Base-by-base conservation (phyloP, 352 stramenopile species). In the Blastocystis sp. region DNA sequence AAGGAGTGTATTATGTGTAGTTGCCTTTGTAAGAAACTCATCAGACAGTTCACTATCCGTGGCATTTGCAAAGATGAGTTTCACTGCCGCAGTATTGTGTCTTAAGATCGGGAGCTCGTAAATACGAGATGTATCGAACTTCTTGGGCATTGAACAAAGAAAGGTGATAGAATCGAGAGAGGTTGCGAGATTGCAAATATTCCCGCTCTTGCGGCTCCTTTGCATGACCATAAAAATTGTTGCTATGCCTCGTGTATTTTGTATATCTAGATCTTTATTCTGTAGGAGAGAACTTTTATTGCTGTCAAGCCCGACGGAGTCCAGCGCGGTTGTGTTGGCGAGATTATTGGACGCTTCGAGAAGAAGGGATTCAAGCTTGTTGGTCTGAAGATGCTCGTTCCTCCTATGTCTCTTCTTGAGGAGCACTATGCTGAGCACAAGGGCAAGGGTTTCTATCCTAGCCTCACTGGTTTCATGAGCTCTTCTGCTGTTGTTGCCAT, bases 331-430 rank as follows among this genome's bases (percentile, higher is more conserved):
- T 89, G 91, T 7, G 93, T 98, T 77, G 95, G 95, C 82, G 95
- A 98, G 92, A 98, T 99, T 91, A 98, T 98, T 93, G 94, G 94
- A 89, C 95, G 96, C 90, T 99, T 99, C 91, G 96, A 98, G 92
- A 91, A 93, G 90, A 98, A 98, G 93, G 96, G 96, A 90, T 98
- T 96, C 94, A 98, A 98, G 92, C 93, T 99, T 56, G 93, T 96
- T 64, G 96, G 94, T 79, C 93, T 98, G 92, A 98, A 99, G 93
- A 90, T 98, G 60, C 91, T 93, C 77, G 92, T 78, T 77, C 93
- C 91, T 59, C 90, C 92, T 90, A 92, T 93, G 90, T 92, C 94
- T 78, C 92, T 95, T 87, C 92, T 96, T 56, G 92, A 95, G 91
- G 87, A 94, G 90, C 94, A 97, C 93, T 97, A 97, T 92, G 93